A percentile compares a stretch with the other conserved stretches of the same genome.
Evolutionary conservation across 257 asterid genomes (phyloP).

Genomic region (Solanum medicagineum): DNA sequence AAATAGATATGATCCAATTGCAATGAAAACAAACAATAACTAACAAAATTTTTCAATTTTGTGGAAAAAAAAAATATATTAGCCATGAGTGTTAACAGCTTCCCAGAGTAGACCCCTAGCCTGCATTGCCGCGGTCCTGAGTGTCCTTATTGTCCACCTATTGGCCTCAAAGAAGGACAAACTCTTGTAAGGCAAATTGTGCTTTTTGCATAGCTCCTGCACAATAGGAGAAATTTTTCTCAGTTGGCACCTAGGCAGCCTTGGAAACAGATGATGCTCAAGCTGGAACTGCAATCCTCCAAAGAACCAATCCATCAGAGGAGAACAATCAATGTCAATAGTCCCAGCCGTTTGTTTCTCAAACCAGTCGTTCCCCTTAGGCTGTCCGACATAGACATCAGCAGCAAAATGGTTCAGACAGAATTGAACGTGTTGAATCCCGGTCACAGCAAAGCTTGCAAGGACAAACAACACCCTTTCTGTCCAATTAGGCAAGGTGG

Average conservation of each 20-base stretch:
- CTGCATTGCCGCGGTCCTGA: conserved; percentile 58
- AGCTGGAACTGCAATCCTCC: conserved; percentile 90
- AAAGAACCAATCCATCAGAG: conserved; percentile 79
- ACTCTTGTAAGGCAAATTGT: conserved; percentile 54
- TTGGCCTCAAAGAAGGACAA: conserved; percentile 61
- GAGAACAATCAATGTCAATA: conserved; percentile 49
- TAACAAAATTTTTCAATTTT: neutral
- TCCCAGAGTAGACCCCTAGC: conserved; percentile 86
- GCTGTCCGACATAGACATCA: conserved; percentile 51
- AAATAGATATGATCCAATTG: neutral
- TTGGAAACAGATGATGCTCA: conserved; percentile 82
- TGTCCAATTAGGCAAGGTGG: conserved; percentile 49
- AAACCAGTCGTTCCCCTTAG: conserved; percentile 74
- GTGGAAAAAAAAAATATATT: conserved; percentile 4
- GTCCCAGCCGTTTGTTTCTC: conserved; percentile 76
- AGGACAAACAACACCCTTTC: conserved; percentile 54
- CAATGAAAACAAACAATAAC: neutral
- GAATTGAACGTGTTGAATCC: conserved; percentile 78
- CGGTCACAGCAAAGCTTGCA: conserved; percentile 39
- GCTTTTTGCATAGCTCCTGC: conserved; percentile 71
- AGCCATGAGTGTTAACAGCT: conserved; percentile 82
- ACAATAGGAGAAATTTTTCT: conserved; percentile 64
- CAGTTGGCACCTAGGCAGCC: conserved; percentile 78
- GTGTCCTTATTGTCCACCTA: conserved; percentile 42
- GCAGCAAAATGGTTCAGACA: conserved; percentile 82